Evolutionary conservation across 208 protist genomes (phyloP).

Genomic region (Acanthamoeba sp.): DNA sequence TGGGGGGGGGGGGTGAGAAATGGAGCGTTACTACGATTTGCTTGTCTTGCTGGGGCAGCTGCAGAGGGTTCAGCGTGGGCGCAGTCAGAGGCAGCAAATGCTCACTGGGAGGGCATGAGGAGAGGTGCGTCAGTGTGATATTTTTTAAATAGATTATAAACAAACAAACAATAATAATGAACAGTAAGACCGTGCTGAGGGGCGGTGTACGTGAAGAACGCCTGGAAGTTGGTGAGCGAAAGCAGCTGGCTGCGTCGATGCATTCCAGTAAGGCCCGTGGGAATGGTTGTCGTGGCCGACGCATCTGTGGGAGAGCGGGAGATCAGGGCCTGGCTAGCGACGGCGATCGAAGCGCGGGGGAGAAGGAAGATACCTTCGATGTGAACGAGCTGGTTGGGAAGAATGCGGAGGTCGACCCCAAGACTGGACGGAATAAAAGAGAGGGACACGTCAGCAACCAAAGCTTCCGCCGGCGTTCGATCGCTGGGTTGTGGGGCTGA

Average conservation of each 20-base stretch:
- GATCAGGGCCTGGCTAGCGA: too few species aligned
- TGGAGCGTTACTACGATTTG: not conserved
- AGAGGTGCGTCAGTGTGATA: too few species aligned
- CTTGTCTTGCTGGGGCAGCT: not conserved
- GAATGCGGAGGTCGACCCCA: conserved; percentile 45
- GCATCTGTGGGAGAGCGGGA: too few species aligned
- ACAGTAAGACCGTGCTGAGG: too few species aligned
- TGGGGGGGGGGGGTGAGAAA: not conserved
- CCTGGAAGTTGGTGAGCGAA: conserved; percentile 21
- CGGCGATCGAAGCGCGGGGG: too few species aligned
- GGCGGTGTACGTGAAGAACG: conserved; percentile 2
- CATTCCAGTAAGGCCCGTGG: not conserved
- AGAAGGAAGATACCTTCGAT: conserved; percentile 68
- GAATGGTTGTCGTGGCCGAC: not conserved
- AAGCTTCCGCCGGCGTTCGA: too few species aligned
- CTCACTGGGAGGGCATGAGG: not conserved
- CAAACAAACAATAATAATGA: too few species aligned
- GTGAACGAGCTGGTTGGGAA: conserved; percentile 30
- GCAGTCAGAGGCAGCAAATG: not conserved
- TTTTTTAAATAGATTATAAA: too few species aligned
- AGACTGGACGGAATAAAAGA: not conserved
- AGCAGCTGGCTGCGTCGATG: conserved; percentile 17
- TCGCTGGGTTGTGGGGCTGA: too few species aligned
- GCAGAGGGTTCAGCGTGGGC: not conserved
- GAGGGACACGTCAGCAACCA: too few species aligned